Evolutionary conservation across 768 basidiomycete genomes (phyloP).

Genomic region (Pleurotus djamor): DNA sequence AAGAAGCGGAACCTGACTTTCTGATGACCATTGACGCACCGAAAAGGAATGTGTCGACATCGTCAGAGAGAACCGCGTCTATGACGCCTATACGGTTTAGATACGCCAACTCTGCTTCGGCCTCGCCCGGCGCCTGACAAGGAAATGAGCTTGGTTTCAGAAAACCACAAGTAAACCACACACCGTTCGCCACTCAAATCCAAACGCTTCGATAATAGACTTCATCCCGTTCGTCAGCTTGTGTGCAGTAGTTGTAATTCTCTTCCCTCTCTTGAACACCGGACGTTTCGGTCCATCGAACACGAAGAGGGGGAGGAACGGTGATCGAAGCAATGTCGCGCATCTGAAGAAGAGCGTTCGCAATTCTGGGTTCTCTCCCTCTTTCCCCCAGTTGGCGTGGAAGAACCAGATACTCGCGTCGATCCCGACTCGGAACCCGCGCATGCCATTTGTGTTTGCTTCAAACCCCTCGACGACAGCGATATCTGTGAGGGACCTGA

Average conservation of each 20-base stretch:
- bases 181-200: slow-evolving; percentile 75
- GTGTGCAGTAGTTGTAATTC: slow-evolving; percentile 56
- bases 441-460: slow-evolving; percentile 55
- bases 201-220: slow-evolving; percentile 74
- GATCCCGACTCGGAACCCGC: slow-evolving; percentile 83
- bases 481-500: slow-evolving; percentile 75
- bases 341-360: slow-evolving; percentile 85
- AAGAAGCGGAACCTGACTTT: slow-evolving; percentile 51
- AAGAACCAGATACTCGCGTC: slow-evolving; percentile 89
- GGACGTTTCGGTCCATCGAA: slow-evolving; percentile 91
- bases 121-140: slow-evolving; percentile 85
- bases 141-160: slow-evolving; percentile 10
- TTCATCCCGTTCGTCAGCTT: slow-evolving; percentile 78
- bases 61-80: slow-evolving; percentile 89
- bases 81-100: slow-evolving; percentile 80
- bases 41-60: slow-evolving; percentile 91
- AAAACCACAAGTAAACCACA: slow-evolving; percentile 13
- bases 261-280: slow-evolving; percentile 75
- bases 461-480: slow-evolving; percentile 76
- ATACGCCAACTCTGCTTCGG: slow-evolving; percentile 91
- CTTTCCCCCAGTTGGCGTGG: slow-evolving; percentile 69
- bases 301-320: slow-evolving; percentile 86
- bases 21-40: slow-evolving; percentile 82
- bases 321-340: slow-evolving; percentile 70
- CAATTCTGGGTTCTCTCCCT: slow-evolving; percentile 87